Percentiles rank a stretch among this genome's conserved stretches.
Evolutionary conservation across 2,329 filamentous ascomycete species (phyloP).

Genomic region (Beauveria australis): DNA sequence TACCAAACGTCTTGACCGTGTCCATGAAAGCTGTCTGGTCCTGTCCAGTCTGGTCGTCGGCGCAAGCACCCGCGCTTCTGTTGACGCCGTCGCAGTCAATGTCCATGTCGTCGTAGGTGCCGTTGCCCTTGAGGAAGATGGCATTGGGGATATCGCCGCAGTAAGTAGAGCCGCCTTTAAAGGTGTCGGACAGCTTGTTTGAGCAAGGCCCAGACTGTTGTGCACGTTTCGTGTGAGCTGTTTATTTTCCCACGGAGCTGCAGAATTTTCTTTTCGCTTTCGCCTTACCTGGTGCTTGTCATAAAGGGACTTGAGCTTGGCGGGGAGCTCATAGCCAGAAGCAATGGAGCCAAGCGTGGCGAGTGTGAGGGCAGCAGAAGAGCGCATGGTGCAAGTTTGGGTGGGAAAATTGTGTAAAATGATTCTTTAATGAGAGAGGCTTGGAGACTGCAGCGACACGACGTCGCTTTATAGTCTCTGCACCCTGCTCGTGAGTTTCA

Average conservation of each 20-base stretch:
- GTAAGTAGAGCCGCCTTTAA: not conserved
- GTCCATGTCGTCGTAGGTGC: slow-evolving; percentile 37
- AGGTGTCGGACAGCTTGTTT: not conserved
- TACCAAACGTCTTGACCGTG: slow-evolving; percentile 22
- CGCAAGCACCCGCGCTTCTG: slow-evolving; percentile 29
- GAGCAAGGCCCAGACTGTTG: not conserved
- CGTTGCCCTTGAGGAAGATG: slow-evolving; percentile 33
- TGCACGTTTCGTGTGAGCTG: not conserved
- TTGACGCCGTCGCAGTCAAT: slow-evolving; percentile 41
- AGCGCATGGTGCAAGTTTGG: slow-evolving; percentile 6
- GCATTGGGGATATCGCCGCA: slow-evolving; percentile 18
- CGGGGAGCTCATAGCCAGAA: slow-evolving; percentile 11
- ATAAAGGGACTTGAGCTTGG: slow-evolving; percentile 13
- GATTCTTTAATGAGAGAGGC: accelerated
- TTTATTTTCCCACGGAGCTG: not conserved
- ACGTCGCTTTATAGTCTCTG: not conserved
- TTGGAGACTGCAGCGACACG: not conserved
- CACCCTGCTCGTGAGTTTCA: not conserved
- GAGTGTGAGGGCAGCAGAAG: slow-evolving; percentile 10
- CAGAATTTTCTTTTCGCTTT: too few relatives aligned
- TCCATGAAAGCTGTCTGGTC: slow-evolving; percentile 33
- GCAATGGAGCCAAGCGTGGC: slow-evolving; percentile 9
- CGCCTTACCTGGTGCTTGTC: slow-evolving; percentile 13
- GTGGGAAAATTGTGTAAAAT: not conserved
- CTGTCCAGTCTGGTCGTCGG: slow-evolving; percentile 25